A percentile compares a stretch with the other conserved stretches of the same genome.
Evolutionary conservation across 2,329 filamentous ascomycete species (phyloP).

Genomic region (Penicillium sp.): DNA sequence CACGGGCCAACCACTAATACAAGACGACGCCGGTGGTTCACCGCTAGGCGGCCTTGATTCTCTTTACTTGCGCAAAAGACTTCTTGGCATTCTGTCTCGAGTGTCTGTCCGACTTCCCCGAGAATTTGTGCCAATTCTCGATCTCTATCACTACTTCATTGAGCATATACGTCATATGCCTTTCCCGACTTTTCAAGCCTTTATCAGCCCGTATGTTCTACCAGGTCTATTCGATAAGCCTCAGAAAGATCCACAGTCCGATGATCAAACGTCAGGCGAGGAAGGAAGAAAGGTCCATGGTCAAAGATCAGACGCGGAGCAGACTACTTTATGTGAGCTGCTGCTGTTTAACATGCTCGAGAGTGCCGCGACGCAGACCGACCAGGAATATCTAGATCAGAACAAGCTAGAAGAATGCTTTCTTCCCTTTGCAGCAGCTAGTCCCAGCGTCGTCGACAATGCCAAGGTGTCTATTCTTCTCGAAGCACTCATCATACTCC

Average conservation of each 20-base stretch:
- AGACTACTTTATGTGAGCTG: constrained; percentile 58
- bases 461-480: constrained; percentile 72
- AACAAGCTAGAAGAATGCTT: constrained; percentile 62
- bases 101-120: constrained; percentile 42
- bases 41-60: constrained; percentile 44
- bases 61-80: constrained; percentile 50
- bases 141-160: constrained; percentile 49
- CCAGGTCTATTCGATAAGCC: constrained; percentile 35
- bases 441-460: constrained; percentile 66
- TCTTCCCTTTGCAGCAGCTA: constrained; percentile 68
- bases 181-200: constrained; percentile 50
- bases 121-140: constrained; percentile 41
- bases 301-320: constrained; percentile 32
- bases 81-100: constrained; percentile 47
- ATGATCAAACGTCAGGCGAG: not conserved
- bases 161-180: constrained; percentile 53
- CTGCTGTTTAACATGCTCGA: constrained; percentile 57
- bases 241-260: not conserved
- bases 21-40: constrained; percentile 28
- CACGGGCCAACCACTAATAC: constrained; percentile 15
- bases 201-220: constrained; percentile 51
- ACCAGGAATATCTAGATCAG: constrained; percentile 53
- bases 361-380: constrained; percentile 42
- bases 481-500: constrained; percentile 65
- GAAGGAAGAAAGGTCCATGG: not conserved